phyloP scores from a whole-genome alignment of 345 rosid genomes.

The Eucalyptus curtisii region DNA sequence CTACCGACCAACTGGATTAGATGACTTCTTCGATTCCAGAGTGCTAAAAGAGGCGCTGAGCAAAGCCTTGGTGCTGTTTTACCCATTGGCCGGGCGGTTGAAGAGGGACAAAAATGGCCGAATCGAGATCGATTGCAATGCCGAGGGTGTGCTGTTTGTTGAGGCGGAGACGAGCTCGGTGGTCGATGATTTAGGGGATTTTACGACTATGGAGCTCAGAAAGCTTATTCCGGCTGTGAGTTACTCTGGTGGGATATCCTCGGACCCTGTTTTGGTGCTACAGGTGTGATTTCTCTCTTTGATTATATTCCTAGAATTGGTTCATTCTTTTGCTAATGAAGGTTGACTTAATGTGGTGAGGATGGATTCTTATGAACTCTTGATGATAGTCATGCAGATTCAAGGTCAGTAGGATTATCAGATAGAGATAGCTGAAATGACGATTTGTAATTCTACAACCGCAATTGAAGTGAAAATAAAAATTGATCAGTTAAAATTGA shows the following conservation, averaged over 20 bases:
- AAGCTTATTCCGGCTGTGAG: constrained; percentile 26
- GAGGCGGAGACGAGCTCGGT: constrained; percentile 57
- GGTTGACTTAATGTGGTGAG: neutral
- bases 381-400: neutral
- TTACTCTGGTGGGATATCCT: constrained; percentile 34
- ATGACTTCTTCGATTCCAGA: constrained; percentile 54
- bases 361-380: neutral
- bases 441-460: neutral
- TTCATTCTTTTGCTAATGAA: neutral
- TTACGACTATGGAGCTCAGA: neutral
- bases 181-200: constrained; percentile 36
- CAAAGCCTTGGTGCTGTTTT: constrained; percentile 69
- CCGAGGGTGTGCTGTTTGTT: constrained; percentile 72
- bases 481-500: neutral
- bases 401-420: neutral
- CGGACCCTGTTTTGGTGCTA: neutral
- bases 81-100: constrained; percentile 48
- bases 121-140: constrained; percentile 57
- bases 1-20: constrained; percentile 50
- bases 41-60: constrained; percentile 57
- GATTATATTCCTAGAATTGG: neutral
- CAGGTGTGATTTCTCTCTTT: neutral
- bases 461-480: neutral
- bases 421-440: neutral
- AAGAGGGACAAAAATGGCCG: constrained; percentile 39